phyloP scores from a whole-genome alignment of 306 rosid genomes.

The Cucumis cinereus region DNA sequence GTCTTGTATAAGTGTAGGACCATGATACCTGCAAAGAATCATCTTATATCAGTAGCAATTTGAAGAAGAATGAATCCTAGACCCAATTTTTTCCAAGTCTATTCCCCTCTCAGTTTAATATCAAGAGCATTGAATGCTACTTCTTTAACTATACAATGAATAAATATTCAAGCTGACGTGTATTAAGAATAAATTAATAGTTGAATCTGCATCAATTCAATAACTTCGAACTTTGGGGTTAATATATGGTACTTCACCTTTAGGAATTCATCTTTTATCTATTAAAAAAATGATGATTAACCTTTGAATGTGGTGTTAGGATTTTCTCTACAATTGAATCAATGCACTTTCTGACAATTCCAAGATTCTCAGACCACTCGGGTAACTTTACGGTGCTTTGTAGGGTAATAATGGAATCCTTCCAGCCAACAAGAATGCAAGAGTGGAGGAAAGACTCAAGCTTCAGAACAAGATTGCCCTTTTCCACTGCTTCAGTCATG shows the following conservation, averaged over 20 bases:
- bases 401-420: slow-evolving; percentile 62
- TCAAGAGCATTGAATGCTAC: background rate
- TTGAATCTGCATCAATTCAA: background rate
- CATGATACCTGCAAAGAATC: slow-evolving; percentile 47
- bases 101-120: background rate
- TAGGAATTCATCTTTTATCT: too few species aligned
- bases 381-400: slow-evolving; percentile 63
- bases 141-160: background rate
- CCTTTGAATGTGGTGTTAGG: slow-evolving; percentile 72
- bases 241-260: background rate
- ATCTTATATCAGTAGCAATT: background rate
- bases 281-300: background rate
- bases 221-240: background rate
- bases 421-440: slow-evolving; percentile 92
- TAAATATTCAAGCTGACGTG: background rate
- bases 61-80: background rate
- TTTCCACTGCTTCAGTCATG: slow-evolving; percentile 67
- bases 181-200: background rate
- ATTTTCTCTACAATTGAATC: slow-evolving; percentile 79
- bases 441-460: slow-evolving; percentile 83
- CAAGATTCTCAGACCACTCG: slow-evolving; percentile 84
- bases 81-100: background rate
- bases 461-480: slow-evolving; percentile 69
- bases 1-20: slow-evolving; percentile 98
- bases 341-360: slow-evolving; percentile 78